These are phyloP conservation scores for Penicillium hordei DNA, from an alignment of 2,329 filamentous ascomycete genomes.

Conservation along the genomic window DNA sequence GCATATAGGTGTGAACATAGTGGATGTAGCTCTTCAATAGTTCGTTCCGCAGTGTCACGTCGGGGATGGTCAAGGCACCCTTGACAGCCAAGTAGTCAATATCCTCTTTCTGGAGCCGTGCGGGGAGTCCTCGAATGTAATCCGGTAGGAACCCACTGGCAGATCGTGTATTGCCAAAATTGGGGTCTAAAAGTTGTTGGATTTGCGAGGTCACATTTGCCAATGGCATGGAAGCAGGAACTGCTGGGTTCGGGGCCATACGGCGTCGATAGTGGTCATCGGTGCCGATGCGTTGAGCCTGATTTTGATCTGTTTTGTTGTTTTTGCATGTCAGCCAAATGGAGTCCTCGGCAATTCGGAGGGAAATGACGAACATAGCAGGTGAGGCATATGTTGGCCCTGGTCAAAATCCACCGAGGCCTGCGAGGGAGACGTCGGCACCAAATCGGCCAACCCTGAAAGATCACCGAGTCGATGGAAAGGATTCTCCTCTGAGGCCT, in stretches of 20 bases:
- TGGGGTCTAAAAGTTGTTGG: conserved; percentile 41
- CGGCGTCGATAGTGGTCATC: conserved; percentile 45
- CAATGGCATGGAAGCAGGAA: conserved; percentile 41
- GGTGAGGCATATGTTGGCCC: conserved; percentile 62
- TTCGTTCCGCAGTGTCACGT: conserved; percentile 69
- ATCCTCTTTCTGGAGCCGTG: conserved; percentile 76
- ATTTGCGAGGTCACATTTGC: conserved; percentile 38
- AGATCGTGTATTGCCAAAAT: conserved; percentile 51
- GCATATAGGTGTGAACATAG: conserved; percentile 93
- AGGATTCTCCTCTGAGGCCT: conserved; percentile 37
- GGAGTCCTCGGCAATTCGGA: neutral
- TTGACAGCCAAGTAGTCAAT: conserved; percentile 80
- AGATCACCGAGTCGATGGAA: conserved; percentile 32
- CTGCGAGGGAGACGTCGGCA: conserved; percentile 46
- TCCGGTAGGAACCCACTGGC: conserved; percentile 53
- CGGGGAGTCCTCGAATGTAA: conserved; percentile 78
- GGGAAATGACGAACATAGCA: conserved; percentile 56
- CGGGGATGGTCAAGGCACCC: conserved; percentile 77
- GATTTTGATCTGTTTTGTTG: conserved; percentile 32
- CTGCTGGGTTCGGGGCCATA: conserved; percentile 46
- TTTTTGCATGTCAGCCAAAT: neutral
- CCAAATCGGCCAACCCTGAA: conserved; percentile 33
- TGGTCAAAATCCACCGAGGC: conserved; percentile 49
- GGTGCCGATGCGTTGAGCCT: conserved; percentile 49
- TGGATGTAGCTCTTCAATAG: conserved; percentile 80